Evolutionary conservation across 2,329 filamentous ascomycete species (phyloP), one percentile per base, ranked within the genome.

Genomic region (Diplodia corticola): DNA sequence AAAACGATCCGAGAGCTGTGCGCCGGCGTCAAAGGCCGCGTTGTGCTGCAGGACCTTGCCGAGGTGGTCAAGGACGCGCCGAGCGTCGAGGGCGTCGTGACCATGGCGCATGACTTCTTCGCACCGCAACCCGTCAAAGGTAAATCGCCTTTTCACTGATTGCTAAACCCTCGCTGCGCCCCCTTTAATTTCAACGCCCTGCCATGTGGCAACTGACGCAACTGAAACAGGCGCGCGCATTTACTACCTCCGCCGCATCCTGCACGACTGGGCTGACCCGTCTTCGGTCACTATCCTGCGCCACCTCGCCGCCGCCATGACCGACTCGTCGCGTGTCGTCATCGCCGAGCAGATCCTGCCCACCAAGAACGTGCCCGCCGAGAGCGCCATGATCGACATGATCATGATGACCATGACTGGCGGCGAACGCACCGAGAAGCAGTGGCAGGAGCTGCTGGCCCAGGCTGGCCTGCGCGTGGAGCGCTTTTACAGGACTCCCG

Each of bases 21-120:
- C 61, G 76, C 77, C 4, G 61, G 71, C 40, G 64, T 81, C 2
- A 68, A 70, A 3, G 77, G 77, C 0, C 70, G 73, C 7, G 69
- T 82, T 5, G 70, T 82, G 13, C 69, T 83, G 4, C 77, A 83
- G 66, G 81, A 83, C 67, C 70, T 76, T 3, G 75, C 74, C 2
- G 68, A 74, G 33, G 72, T 72, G 1, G 70, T 80, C 20, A 66
- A 69, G 3, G 67, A 71, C 5, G 69, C 75, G 2, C 33, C 71
- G 1, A 61, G 67, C 1, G 73, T 74, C 1, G 63, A 72, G 1
- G 77, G 76, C 0, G 72, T 80, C 0, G 72, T 73, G 50, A 71
- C 24, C 28, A 70, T 73, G 69, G 67, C 53, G n/a, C 66, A 75
- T 67, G 69, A 74, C 61, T 73, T 77, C 61, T 76, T 73, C 67